Evolutionary conservation across 805 yeast genomes (phyloP).

Genomic region (Komagataella phaffii): DNA sequence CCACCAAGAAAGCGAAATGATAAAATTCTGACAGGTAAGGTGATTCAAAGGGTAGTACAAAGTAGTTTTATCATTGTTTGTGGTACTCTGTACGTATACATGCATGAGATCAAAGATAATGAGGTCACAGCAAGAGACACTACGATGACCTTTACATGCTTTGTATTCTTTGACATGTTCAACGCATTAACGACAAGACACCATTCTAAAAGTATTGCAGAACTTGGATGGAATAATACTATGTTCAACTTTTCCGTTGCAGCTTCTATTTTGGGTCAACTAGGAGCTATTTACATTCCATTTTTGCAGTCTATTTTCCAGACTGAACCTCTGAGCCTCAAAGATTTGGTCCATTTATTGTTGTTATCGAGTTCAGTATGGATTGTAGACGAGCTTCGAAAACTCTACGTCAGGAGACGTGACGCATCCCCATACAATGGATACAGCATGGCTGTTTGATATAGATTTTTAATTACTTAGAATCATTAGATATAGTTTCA

Average conservation of each 20-base stretch:
- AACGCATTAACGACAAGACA: constrained; percentile 93
- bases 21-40: constrained; percentile 58
- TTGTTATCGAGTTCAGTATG: constrained; percentile 68
- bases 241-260: constrained; percentile 93
- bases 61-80: constrained; percentile 65
- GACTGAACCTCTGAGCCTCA: constrained; percentile 73
- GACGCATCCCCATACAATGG: constrained; percentile 1
- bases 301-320: constrained; percentile 88
- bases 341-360: constrained; percentile 55
- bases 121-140: constrained; percentile 89
- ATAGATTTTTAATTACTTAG: not conserved
- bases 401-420: constrained; percentile 20
- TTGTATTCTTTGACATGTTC: constrained; percentile 92
- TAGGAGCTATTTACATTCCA: constrained; percentile 88
- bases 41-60: constrained; percentile 60
- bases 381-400: constrained; percentile 73
- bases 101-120: constrained; percentile 75
- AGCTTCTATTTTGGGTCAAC: constrained; percentile 78
- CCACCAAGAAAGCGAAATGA: constrained; percentile 93
- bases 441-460: constrained; percentile 1
- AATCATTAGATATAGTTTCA: constrained; percentile 13
- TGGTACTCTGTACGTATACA: constrained; percentile 83
- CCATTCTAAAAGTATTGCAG: constrained; percentile 67
- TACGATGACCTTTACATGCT: constrained; percentile 97
- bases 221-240: constrained; percentile 66